phyloP scores from a whole-genome alignment of 1,284 basidiomycete genomes.

The Blastosporella zonata region DNA sequence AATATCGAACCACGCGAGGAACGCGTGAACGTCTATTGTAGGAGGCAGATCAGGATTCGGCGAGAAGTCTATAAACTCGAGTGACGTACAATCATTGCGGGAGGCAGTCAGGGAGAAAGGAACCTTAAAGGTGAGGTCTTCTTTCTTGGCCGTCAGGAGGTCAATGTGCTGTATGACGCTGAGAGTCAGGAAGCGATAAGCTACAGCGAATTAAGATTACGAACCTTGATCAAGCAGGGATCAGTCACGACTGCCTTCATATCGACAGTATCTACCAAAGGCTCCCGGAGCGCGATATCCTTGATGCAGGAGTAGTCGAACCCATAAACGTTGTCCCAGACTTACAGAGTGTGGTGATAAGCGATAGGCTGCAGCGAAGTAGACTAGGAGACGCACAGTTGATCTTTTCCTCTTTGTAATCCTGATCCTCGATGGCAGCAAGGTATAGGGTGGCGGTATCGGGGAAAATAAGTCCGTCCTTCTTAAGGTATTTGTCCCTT shows the following conservation, averaged over 20 bases:
- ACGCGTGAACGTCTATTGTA: slow-evolving; percentile 87
- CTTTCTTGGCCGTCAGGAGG: slow-evolving; percentile 90
- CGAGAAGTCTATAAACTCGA: not conserved
- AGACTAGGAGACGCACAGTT: slow-evolving; percentile 66
- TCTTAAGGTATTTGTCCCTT: slow-evolving; percentile 94
- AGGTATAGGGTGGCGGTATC: slow-evolving; percentile 93
- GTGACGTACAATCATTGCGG: slow-evolving; percentile 84
- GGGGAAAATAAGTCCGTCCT: slow-evolving; percentile 92
- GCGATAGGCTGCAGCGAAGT: not conserved
- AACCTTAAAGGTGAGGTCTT: slow-evolving; percentile 86
- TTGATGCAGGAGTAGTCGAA: slow-evolving; percentile 99
- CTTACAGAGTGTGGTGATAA: slow-evolving; percentile 37
- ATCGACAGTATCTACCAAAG: slow-evolving; percentile 97
- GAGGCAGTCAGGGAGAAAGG: slow-evolving; percentile 84
- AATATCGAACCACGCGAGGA: slow-evolving; percentile 99
- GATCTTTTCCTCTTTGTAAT: slow-evolving; percentile 99
- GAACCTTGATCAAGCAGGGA: slow-evolving; percentile 82
- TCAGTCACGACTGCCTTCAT: slow-evolving; percentile 89
- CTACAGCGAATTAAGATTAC: slow-evolving; percentile 13
- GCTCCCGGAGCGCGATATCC: slow-evolving; percentile 95
- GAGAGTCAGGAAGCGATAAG: not conserved
- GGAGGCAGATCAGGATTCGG: slow-evolving; percentile 6
- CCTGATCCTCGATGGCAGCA: slow-evolving; percentile 98
- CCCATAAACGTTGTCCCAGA: slow-evolving; percentile 99
- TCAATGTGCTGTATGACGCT: slow-evolving; percentile 70